Evolutionary conservation across 257 asterid genomes (phyloP).

Genomic region (Primulina huaijiensis): DNA sequence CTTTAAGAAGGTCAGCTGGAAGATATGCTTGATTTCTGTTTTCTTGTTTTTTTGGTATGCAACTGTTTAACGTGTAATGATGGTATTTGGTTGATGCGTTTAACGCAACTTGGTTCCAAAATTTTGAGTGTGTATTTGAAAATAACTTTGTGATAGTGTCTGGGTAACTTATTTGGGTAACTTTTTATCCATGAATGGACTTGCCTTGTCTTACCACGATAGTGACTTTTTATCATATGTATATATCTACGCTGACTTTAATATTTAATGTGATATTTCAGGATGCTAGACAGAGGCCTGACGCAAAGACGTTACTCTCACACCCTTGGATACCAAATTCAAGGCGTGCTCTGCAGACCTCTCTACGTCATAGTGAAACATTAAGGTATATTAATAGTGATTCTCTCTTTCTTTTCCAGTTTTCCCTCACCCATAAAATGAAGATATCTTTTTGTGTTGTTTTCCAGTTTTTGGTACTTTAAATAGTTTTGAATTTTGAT

Average conservation of each 20-base stretch:
- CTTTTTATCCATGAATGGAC: conserved; percentile 5
- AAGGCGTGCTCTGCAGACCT: conserved; percentile 55
- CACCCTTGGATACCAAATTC: conserved; percentile 99
- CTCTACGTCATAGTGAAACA: background rate
- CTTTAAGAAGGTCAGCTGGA: conserved; percentile 62
- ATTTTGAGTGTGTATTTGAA: background rate
- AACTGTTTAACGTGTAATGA: background rate
- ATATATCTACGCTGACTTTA: conserved; percentile 25
- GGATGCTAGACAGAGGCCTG: conserved; percentile 99
- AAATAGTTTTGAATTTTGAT: background rate
- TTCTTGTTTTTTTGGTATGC: conserved; percentile 14
- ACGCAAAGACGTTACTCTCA: conserved; percentile 90
- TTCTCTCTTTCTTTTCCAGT: background rate
- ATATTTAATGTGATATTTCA: conserved; percentile 41
- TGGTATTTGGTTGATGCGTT: background rate
- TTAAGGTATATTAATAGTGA: background rate
- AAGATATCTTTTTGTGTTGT: background rate
- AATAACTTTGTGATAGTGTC: background rate
- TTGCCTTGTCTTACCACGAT: conserved; percentile 6
- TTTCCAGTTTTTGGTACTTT: background rate
- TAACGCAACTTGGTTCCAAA: background rate
- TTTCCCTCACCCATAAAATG: background rate
- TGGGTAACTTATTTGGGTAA: conserved; percentile 10
- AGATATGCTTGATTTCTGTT: conserved; percentile 7
- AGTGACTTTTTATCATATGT: background rate